Base-by-base conservation (phyloP, 2,329 filamentous ascomycete species). In the Fusarium coicis region DNA sequence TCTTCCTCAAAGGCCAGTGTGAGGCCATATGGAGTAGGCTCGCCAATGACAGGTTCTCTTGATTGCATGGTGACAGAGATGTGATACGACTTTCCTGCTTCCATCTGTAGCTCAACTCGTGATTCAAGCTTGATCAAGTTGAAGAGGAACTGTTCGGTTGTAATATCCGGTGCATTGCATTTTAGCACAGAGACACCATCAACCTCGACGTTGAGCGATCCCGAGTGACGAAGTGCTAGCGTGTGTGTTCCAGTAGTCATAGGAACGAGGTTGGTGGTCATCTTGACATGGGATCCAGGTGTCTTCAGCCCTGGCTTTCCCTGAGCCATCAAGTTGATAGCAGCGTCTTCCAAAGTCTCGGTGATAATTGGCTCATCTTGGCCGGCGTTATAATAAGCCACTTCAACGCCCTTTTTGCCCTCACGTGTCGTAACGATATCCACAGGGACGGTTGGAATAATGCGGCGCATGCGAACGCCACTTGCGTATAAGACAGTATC, bases 41-140 rank as follows among this genome's bases (percentile, higher is more conserved):
- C 52, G 0, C 52, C 52, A 43, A 55, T 3, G 2, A 55, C 52
- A 14, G 37, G 37, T 7, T 55, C 26, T 43, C 52, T 42, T 0
- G 52, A 55, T 18, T 55, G 26, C 52, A 55, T 55, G 5, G 21
- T 19, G 5, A 55, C 52, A n/a, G 19, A 55, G 4, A 55, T 5
- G 3, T 26, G 15, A 3, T 55, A 55, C 1, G 52, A 15, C 15
- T 8, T 32, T 43, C 40, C 54, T 37, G 42, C 23, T 3, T 57
- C 40, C 40, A 57, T 49, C 2, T 0, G 3, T 0, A 57, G 0
- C 14, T 37, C 0, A 0, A 57, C 23, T 3, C 19, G 4, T 1
- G 54, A 57, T 19, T 57, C 54, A 1, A 57, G 18, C 1, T 49
- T 57, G 28, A 34, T 10, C 7, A 57, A 0, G 19, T 57, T 57